A percentile compares a stretch with the other conserved stretches of the same genome.
phyloP scores from a whole-genome alignment of 352 stramenopile genomes.

The Phytophthora syringae region DNA sequence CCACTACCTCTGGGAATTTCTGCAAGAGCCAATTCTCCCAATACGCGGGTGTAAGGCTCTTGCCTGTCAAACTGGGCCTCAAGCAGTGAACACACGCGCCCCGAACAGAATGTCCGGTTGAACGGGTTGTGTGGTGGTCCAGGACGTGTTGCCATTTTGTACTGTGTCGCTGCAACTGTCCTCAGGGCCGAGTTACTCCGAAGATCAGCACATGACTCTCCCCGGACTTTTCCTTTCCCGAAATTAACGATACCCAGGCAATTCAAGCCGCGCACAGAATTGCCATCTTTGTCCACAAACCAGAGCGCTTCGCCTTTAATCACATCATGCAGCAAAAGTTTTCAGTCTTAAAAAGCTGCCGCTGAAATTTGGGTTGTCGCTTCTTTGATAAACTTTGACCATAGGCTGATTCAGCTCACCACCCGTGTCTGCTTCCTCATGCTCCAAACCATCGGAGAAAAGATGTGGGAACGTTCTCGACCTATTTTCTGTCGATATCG shows the following conservation, averaged over 20 bases:
- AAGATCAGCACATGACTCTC: slow-evolving; percentile 52
- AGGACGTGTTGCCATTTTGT: slow-evolving; percentile 44
- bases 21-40: slow-evolving; percentile 63
- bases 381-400: slow-evolving; percentile 19
- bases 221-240: slow-evolving; percentile 47
- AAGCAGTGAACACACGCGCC: slow-evolving; percentile 55
- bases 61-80: slow-evolving; percentile 65
- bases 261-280: slow-evolving; percentile 71
- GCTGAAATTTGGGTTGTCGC: slow-evolving; percentile 26
- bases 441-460: slow-evolving; percentile 37
- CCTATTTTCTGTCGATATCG: slow-evolving; percentile 69
- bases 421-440: slow-evolving; percentile 12
- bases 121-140: slow-evolving; percentile 51
- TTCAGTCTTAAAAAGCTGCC: slow-evolving; percentile 53
- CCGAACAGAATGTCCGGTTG: slow-evolving; percentile 65
- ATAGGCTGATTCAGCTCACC: slow-evolving; percentile 7
- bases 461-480: slow-evolving; percentile 71
- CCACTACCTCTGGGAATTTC: slow-evolving; percentile 47
- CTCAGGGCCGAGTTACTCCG: slow-evolving; percentile 61
- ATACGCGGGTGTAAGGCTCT: slow-evolving; percentile 51
- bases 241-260: slow-evolving; percentile 59
- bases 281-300: slow-evolving; percentile 84
- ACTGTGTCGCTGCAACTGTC: slow-evolving; percentile 38
- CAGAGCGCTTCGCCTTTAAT: slow-evolving; percentile 75
- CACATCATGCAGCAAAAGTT: slow-evolving; percentile 78